Conservation (phyloP, 371 early-diverging fungal species). For the Globomyces sp. region DNA sequence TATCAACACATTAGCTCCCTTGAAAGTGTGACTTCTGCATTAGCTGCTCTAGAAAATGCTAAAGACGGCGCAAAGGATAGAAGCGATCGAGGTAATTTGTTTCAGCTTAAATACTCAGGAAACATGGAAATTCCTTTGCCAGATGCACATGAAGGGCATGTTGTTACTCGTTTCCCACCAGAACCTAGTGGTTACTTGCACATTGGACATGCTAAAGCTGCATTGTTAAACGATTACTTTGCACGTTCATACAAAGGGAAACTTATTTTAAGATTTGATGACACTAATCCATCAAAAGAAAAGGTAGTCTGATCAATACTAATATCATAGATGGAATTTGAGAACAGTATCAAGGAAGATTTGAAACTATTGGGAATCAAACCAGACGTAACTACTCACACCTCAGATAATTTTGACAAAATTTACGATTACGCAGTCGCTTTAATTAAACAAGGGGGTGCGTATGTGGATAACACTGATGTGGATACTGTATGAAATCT, state of each 20-base stretch:
- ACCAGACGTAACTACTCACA: constrained; percentile 80
- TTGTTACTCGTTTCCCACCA: constrained; percentile 98
- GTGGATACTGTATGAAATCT: constrained; percentile 57
- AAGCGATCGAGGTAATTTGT: constrained; percentile 61
- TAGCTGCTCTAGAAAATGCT: constrained; percentile 52
- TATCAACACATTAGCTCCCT: constrained; percentile 70
- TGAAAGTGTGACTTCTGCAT: constrained; percentile 54
- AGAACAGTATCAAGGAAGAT: constrained; percentile 94
- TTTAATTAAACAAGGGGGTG: constrained; percentile 91
- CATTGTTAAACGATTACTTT: constrained; percentile 97
- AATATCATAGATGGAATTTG: constrained; percentile 70
- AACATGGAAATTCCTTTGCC: constrained; percentile 89
- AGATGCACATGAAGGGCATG: constrained; percentile 79
- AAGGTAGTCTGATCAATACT: constrained; percentile 52
- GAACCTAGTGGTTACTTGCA: constrained; percentile 99
- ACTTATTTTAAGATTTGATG: constrained; percentile 98
- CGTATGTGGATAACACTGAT: constrained; percentile 97
- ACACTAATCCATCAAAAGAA: constrained; percentile 99
- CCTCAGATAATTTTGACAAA: constrained; percentile 94
- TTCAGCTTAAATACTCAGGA: too few relatives aligned
- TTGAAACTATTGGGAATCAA: constrained; percentile 82
- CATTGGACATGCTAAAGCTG: constrained; percentile 99
- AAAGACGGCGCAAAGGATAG: constrained; percentile 38
- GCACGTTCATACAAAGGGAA: constrained; percentile 91
- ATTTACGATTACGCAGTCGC: constrained; percentile 84